Base-by-base conservation (phyloP, 2,329 filamentous ascomycete species). In the Chaetomiaceae sp. region DNA sequence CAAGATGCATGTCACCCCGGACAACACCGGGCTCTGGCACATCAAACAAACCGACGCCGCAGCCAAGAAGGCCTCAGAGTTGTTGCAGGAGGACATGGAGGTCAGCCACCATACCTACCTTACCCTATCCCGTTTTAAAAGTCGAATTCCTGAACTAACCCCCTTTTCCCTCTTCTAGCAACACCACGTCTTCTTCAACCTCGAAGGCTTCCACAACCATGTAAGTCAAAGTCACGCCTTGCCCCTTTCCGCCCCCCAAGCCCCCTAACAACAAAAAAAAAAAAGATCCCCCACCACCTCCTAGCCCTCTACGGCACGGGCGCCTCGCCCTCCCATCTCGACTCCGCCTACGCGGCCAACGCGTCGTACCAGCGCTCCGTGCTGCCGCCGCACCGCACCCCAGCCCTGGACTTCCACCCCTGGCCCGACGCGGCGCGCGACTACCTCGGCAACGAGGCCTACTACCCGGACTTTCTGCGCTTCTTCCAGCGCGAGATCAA, bases 101-200 rank as follows among this genome's bases (percentile, higher is more conserved):
- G 72, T 77, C 59, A 27, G 62, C 10, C 38, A 19, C 17, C 21
- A 14, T 25, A 12, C 2, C 10, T 23, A 31, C n/a, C n/a, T 33
- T 10, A 40, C 23, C n/a, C 20, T 10, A 17, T 27, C 25, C 25
- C 25, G 12, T 27, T 5, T 27, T 27, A 27, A 5, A 27, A 27
- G 10, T 12, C 30, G 10, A 25, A 6, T 27, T 10, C 25, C 23
- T 5, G 10, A 3, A 9, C 33, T 41, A 37, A 39, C 48, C 12
- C 8, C 4, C 1, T 21, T 7, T 4, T 17, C 10, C 34, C 23
- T 53, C 20, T 13, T 17, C 3, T 44, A 75, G 70, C 70, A 69
- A 30, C 81, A 90, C 60, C 87, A 95, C 63, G 85, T 90, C 51
- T 95, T 85, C 70, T 95, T 90, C 74, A 95, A 93, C 55, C 54